Percentiles rank a stretch among this genome's conserved stretches.
phyloP scores from a whole-genome alignment of 2,329 filamentous ascomycete genomes.

The Fusarium pseudograminearum region DNA sequence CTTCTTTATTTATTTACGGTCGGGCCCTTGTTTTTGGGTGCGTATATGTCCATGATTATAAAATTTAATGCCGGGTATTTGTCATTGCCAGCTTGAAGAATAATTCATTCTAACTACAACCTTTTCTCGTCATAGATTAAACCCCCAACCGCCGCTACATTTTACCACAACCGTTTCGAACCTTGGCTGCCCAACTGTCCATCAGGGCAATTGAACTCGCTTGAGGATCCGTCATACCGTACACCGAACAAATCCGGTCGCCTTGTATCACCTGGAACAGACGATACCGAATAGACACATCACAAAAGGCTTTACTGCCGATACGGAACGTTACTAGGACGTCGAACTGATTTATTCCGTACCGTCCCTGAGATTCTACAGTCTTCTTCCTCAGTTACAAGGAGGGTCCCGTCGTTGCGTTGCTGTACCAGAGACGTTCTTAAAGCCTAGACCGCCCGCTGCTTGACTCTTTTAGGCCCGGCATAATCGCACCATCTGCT shows the following conservation, averaged over 20 bases:
- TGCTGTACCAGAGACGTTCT: conserved; percentile 23
- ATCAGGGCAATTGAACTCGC: conserved; percentile 7
- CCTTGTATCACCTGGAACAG: conserved; percentile 14
- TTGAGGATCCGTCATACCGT: conserved; percentile 17
- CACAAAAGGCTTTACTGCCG: not conserved
- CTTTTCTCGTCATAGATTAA: conserved; percentile 16
- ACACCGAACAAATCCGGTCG: not conserved
- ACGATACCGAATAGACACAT: conserved; percentile 6
- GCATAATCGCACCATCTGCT: conserved; percentile 48
- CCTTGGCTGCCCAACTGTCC: conserved; percentile 4
- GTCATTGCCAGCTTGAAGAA: not conserved
- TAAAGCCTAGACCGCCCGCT: conserved; percentile 46
- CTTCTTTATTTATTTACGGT: conserved; percentile 29
- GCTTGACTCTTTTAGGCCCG: conserved; percentile 43
- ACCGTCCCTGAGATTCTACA: conserved; percentile 16
- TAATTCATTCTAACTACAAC: conserved; percentile 16
- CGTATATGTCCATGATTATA: conserved; percentile 16
- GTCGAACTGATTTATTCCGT: conserved; percentile 12
- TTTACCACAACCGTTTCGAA: not conserved
- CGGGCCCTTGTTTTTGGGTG: conserved; percentile 25
- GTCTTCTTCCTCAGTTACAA: conserved; percentile 30
- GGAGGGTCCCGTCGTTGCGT: conserved; percentile 29
- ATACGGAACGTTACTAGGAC: conserved; percentile 21
- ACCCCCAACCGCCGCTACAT: not conserved
- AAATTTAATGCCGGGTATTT: not conserved